These are phyloP conservation scores for sweet orange (Citrus sinensis) DNA, from an alignment of 345 rosid genomes.

Conservation along the genomic window DVS_A1.0 CM039166.1:16884001-16884500, in stretches of 20 bases:
- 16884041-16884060: conserved; percentile 37
- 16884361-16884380: conserved; percentile 31
- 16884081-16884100: conserved; percentile 11
- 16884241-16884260: conserved; percentile 1
- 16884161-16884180: conserved; percentile 24
- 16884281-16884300: conserved; percentile 3
- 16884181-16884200: conserved; percentile 22
- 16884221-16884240: conserved; percentile 42
- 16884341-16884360: conserved; percentile 26
- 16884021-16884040: conserved; percentile 35
- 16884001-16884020: conserved; percentile 50
- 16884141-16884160: conserved; percentile 23
- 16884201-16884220: conserved; percentile 46
- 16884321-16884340: conserved; percentile 19
- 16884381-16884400: conserved; percentile 31
- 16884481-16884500: conserved; percentile 29
- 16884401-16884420: conserved; percentile 18
- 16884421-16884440: conserved; percentile 20
- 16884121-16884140: not conserved
- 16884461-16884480: conserved; percentile 41
- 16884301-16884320: conserved; percentile 46
- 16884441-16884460: conserved; percentile 41
- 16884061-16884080: conserved; percentile 43
- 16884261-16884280: not conserved
- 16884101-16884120: not conserved